phyloP scores from a whole-genome alignment of 352 stramenopile genomes.

The Pythium volutum region DNA sequence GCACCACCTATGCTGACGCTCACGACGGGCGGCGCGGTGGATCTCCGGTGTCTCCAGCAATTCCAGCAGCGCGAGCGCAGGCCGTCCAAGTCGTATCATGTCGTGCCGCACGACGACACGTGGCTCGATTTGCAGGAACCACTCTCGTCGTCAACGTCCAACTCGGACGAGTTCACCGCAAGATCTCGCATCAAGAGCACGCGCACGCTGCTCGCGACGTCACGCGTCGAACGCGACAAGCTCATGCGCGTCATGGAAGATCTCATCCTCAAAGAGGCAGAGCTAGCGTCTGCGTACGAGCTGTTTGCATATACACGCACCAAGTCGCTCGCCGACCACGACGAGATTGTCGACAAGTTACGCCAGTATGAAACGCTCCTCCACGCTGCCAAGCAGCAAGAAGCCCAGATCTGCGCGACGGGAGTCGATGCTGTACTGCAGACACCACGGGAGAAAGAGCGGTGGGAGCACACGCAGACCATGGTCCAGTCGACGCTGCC shows the following conservation, averaged over 20 bases:
- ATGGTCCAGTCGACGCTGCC: constrained; percentile 57
- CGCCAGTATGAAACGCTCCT: constrained; percentile 43
- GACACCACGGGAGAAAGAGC: constrained; percentile 34
- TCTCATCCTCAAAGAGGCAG: constrained; percentile 58
- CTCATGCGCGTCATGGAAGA: constrained; percentile 62
- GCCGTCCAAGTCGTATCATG: constrained; percentile 38
- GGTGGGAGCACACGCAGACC: constrained; percentile 44
- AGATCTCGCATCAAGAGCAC: constrained; percentile 9
- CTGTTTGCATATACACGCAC: constrained; percentile 54
- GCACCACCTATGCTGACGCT: background rate
- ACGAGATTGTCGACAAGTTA: constrained; percentile 46
- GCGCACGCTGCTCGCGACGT: constrained; percentile 34
- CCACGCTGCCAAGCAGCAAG: constrained; percentile 26
- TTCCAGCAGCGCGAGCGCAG: constrained; percentile 27
- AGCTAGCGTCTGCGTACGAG: constrained; percentile 55
- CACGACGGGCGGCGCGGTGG: constrained; percentile 3
- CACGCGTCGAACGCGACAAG: constrained; percentile 44
- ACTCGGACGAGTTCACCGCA: background rate
- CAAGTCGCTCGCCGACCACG: constrained; percentile 40
- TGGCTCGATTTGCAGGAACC: constrained; percentile 32
- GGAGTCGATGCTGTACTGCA: constrained; percentile 28
- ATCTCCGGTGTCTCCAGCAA: constrained; percentile 10
- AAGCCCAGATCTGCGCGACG: constrained; percentile 6
- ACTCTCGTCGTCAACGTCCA: constrained; percentile 13
- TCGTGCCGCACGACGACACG: constrained; percentile 41